phyloP scores from a whole-genome alignment of 148 eudicot species.

The Rhododendron henanense region DNA sequence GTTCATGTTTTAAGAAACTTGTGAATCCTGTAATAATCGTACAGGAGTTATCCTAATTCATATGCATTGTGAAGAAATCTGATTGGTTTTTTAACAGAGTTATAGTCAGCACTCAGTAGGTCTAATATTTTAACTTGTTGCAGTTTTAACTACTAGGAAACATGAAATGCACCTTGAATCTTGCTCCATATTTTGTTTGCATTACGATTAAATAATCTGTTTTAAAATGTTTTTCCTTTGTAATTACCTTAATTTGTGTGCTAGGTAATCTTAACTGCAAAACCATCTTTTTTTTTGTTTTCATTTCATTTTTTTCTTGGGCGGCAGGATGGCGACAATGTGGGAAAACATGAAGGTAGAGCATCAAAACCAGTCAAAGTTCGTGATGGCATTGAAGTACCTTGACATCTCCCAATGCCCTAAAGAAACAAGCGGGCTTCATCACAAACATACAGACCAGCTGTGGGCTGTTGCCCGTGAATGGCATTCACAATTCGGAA shows the following conservation, averaged over 20 bases:
- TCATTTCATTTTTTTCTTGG: not conserved
- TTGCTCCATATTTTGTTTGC: not conserved
- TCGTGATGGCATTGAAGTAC: slow-evolving; percentile 33
- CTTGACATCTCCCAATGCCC: slow-evolving; percentile 64
- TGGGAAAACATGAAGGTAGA: slow-evolving; percentile 71
- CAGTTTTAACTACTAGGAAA: not conserved
- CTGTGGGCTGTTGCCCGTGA: slow-evolving; percentile 50
- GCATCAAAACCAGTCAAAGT: slow-evolving; percentile 56
- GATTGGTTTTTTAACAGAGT: not conserved
- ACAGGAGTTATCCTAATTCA: not conserved
- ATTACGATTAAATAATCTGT: not conserved
- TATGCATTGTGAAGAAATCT: not conserved
- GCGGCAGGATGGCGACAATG: slow-evolving; percentile 82
- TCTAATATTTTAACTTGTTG: not conserved
- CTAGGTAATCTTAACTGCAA: not conserved
- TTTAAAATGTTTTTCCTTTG: not conserved
- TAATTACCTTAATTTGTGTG: no score
- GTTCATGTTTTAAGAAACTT: not conserved
- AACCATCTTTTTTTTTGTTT: not conserved
- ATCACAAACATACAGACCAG: slow-evolving; percentile 64
- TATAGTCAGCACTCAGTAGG: not conserved
- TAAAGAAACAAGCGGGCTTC: slow-evolving; percentile 69
- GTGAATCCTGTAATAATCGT: not conserved
- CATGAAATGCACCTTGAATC: not conserved
- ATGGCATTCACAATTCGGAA: slow-evolving; percentile 65